Conservation (phyloP, 345 rosid species). For the Aurinia saxatilis region DNA sequence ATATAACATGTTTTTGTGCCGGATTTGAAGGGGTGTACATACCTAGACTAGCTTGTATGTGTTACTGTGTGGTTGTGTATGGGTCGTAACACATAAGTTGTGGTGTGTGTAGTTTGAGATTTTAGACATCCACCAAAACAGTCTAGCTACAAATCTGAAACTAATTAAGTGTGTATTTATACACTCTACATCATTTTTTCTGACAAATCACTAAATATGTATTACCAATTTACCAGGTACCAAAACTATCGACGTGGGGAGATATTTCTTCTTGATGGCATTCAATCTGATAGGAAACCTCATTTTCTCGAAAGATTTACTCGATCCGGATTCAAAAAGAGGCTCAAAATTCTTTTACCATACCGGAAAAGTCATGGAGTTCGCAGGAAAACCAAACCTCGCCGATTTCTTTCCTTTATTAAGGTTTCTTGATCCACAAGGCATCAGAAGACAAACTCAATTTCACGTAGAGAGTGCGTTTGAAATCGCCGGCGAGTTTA, state of each 20-base stretch:
- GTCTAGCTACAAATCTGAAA: too few species aligned
- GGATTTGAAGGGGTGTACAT: too few species aligned
- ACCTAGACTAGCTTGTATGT: too few species aligned
- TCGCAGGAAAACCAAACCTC: constrained; percentile 67
- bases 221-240: constrained; percentile 8
- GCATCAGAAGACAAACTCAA: constrained; percentile 54
- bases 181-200: too few species aligned
- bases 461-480: constrained; percentile 58
- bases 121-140: too few species aligned
- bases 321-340: constrained; percentile 48
- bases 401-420: constrained; percentile 67
- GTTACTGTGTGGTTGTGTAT: too few species aligned
- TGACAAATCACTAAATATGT: too few species aligned
- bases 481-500: constrained; percentile 52
- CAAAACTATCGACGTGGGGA: constrained; percentile 43
- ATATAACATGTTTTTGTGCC: too few species aligned
- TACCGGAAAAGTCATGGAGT: constrained; percentile 71
- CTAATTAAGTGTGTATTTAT: background rate
- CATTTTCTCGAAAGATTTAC: constrained; percentile 59
- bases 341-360: constrained; percentile 58
- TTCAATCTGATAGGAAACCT: constrained; percentile 71
- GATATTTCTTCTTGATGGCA: constrained; percentile 59
- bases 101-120: too few species aligned
- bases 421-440: constrained; percentile 64
- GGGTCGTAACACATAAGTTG: too few species aligned